Conservation (phyloP, 2,329 filamentous ascomycete species). For the Parastagonospora avenae region DNA sequence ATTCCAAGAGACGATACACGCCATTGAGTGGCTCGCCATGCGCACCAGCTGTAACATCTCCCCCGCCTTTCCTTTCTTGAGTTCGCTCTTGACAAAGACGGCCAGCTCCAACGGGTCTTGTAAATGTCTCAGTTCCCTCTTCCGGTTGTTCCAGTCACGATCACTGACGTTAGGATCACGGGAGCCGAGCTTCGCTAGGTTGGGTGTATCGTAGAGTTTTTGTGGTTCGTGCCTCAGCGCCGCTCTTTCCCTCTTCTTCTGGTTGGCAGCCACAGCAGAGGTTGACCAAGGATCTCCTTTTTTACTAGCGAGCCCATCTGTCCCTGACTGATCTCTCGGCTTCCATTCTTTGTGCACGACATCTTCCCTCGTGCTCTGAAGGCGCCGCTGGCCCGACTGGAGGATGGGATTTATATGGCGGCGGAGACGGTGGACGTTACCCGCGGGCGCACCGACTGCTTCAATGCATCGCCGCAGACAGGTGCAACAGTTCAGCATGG, state of each 20-base stretch:
- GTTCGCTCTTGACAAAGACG: slow-evolving; percentile 65
- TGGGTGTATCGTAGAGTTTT: slow-evolving; percentile 14
- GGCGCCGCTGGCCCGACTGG: slow-evolving; percentile 20
- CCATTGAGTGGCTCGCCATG: slow-evolving; percentile 67
- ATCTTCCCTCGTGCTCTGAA: slow-evolving; percentile 12
- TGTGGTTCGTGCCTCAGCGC: slow-evolving; percentile 18
- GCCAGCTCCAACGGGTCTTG: slow-evolving; percentile 76
- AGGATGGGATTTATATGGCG: slow-evolving; percentile 24
- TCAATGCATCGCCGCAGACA: slow-evolving; percentile 52
- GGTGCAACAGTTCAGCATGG: slow-evolving; percentile 53
- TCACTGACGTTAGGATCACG: slow-evolving; percentile 31
- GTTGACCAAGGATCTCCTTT: slow-evolving; percentile 31
- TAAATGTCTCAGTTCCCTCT: slow-evolving; percentile 66
- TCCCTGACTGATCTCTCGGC: slow-evolving; percentile 7
- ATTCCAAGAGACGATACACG: slow-evolving; percentile 85
- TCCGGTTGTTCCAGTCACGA: slow-evolving; percentile 44
- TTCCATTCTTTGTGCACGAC: slow-evolving; percentile 9
- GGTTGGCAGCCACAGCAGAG: slow-evolving; percentile 29
- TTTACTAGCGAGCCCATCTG: slow-evolving; percentile 12
- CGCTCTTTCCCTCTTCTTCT: slow-evolving; percentile 28
- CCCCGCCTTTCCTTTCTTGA: slow-evolving; percentile 65
- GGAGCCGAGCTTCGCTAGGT: slow-evolving; percentile 29
- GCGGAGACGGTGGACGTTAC: slow-evolving; percentile 25
- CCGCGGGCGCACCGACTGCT: slow-evolving; percentile 43
- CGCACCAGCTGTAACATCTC: slow-evolving; percentile 73